Evolutionary conservation across 2,329 filamentous ascomycete species (phyloP).

Genomic region (Xylaria arbuscula): DNA sequence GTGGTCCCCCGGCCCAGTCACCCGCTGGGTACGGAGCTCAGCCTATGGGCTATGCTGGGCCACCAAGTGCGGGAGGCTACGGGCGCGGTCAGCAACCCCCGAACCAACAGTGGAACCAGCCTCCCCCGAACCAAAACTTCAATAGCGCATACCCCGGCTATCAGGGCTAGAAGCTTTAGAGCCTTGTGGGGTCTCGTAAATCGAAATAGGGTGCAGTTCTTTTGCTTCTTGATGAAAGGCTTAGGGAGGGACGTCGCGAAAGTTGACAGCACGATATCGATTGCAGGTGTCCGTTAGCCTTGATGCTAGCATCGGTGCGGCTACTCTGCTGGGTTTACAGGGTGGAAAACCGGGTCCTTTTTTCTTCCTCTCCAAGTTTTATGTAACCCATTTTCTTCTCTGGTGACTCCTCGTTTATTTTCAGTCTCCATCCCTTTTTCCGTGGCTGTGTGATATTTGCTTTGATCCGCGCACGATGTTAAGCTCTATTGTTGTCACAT

Average conservation of each 20-base stretch:
- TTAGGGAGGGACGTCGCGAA: conserved; percentile 33
- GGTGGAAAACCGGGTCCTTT: conserved; percentile 35
- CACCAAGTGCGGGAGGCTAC: conserved; percentile 83
- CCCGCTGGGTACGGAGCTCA: conserved; percentile 72
- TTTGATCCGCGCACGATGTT: conserved; percentile 38
- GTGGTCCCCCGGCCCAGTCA: conserved; percentile 69
- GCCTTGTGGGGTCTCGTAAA: conserved; percentile 17
- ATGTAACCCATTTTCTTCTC: conserved; percentile 46
- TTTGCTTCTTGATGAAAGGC: conserved; percentile 33
- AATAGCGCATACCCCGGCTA: conserved; percentile 72
- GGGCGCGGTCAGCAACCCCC: conserved; percentile 77
- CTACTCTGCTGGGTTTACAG: conserved; percentile 25
- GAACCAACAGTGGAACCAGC: conserved; percentile 66
- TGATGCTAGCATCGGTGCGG: conserved; percentile 30
- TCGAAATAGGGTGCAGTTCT: conserved; percentile 34
- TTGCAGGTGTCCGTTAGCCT: conserved; percentile 31
- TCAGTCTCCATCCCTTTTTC: conserved; percentile 46
- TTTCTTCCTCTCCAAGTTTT: conserved; percentile 44
- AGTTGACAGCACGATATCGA: conserved; percentile 31
- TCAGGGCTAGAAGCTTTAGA: conserved; percentile 61
- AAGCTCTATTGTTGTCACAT: conserved; percentile 41
- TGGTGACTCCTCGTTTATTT: conserved; percentile 43
- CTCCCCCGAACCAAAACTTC: conserved; percentile 66
- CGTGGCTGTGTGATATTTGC: conserved; percentile 46
- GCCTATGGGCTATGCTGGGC: conserved; percentile 77